Evolutionary conservation across 129 eudicot genomes (phyloP).

Genomic region (Heracleum sosnowskyi): DNA sequence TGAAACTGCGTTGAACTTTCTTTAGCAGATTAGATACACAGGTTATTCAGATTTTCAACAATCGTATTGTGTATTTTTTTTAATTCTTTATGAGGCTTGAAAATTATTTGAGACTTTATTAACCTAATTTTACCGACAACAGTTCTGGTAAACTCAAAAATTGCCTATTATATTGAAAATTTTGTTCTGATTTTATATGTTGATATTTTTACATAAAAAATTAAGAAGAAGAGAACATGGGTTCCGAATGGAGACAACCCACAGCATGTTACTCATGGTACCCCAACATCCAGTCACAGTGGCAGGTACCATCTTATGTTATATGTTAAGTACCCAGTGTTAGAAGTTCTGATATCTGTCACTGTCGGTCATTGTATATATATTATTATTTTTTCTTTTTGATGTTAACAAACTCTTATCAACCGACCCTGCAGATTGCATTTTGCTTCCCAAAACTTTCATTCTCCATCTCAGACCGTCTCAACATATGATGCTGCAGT

Average conservation of each 20-base stretch:
- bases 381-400: neutral
- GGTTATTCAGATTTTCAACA: neutral
- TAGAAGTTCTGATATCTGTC: neutral
- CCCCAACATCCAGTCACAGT: constrained; percentile 30
- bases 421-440: constrained; percentile 41
- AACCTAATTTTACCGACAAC: neutral
- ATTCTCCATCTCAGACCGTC: constrained; percentile 35
- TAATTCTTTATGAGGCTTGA: neutral
- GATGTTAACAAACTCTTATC: neutral
- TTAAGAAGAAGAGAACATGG: constrained; percentile 43
- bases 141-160: neutral
- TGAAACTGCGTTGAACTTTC: neutral
- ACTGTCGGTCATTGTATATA: neutral
- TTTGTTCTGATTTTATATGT: neutral
- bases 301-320: constrained; percentile 33
- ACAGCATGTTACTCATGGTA: constrained; percentile 24
- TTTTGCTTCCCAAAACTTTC: constrained; percentile 25
- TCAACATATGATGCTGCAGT: constrained; percentile 33
- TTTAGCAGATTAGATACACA: neutral
- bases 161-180: neutral
- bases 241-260: constrained; percentile 34
- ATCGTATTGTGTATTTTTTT: neutral
- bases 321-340: neutral
- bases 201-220: neutral
- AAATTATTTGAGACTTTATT: neutral